Base-by-base conservation (phyloP, 768 basidiomycete genomes). In the Lactifluus subvellereus region DNA sequence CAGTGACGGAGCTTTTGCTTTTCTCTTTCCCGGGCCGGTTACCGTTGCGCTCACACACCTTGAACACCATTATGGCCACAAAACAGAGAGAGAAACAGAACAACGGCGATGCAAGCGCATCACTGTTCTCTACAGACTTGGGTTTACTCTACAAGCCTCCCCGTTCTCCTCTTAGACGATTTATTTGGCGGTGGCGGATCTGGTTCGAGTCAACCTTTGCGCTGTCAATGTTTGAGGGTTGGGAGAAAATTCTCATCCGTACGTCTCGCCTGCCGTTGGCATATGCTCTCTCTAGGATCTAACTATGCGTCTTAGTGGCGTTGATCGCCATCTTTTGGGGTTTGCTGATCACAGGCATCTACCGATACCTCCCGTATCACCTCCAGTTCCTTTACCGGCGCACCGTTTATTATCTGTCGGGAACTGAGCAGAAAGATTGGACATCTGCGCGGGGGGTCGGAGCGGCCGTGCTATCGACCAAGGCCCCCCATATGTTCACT, bases 221-320 rank as follows among this genome's bases (percentile, higher is more conserved):
- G 6, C 74, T 87, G 45, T 77, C 79, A 33, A 78, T 87, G 68
- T 72, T 87, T 61, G 85, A 89, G 70, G 79, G 82, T 61, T 87
- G 86, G 87, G 88, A 88, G 77, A 84, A 85, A 68, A 68, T 81
- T 51, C 71, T 86, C 42, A 77, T 84, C 60, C 69, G 86, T 87
- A 70, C 70, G 86, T 63, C 52, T 9, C n/a, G 6, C 11, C 37
- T 10, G 10, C 11, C 14, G 37, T 27, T 13, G 8, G 18, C 11
- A 32, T 11, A 45, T 22, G 18, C 43, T n/a, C 9, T 35, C 77
- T 14, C 32, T 30, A 47, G 27, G 16, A 30, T n/a, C 42, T 55
- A 16, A 50, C 22, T 11, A 6, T 10, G 42, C 8, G 33, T 45
- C 4, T 6, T 16, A 66, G 65, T 64, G 38, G 11, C 30, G 1